These are phyloP conservation scores for Tylopilus intermedius DNA, from an alignment of 768 basidiomycete genomes.

Conservation along the genomic window DNA sequence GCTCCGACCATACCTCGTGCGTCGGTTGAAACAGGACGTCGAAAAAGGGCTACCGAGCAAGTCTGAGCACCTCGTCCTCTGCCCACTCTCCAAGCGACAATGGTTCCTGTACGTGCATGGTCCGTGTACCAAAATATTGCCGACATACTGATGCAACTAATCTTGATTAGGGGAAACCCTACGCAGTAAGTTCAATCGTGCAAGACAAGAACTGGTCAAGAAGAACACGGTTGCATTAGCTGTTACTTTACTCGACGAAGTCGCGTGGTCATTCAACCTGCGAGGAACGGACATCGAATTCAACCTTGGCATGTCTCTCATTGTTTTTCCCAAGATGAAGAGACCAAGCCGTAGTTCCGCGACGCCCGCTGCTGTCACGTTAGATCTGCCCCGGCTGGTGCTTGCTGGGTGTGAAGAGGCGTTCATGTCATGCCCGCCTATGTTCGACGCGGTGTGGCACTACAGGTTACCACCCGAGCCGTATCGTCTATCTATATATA, in stretches of 20 bases:
- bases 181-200: conserved; percentile 57
- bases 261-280: conserved; percentile 92
- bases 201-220: conserved; percentile 65
- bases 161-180: conserved; percentile 49
- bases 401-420: conserved; percentile 41
- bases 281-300: conserved; percentile 89
- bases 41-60: conserved; percentile 94
- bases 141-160: conserved; percentile 94
- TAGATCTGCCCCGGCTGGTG: conserved; percentile 63
- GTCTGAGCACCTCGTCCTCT: conserved; percentile 84
- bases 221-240: conserved; percentile 57
- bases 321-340: background rate
- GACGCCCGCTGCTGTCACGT: conserved; percentile 73
- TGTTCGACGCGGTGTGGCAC: conserved; percentile 70
- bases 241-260: conserved; percentile 87
- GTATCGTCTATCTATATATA: too few relatives aligned
- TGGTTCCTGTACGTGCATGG: conserved; percentile 94
- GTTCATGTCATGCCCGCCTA: conserved; percentile 30
- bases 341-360: conserved; percentile 23
- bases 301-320: conserved; percentile 54
- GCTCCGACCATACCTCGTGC: conserved; percentile 90
- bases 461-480: too few relatives aligned
- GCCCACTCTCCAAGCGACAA: conserved; percentile 85
- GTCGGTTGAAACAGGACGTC: conserved; percentile 96
- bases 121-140: conserved; percentile 86